A percentile compares a stretch with the other conserved stretches of the same genome.
phyloP scores from a whole-genome alignment of 1,284 basidiomycete genomes.

The Somion occarium region DNA sequence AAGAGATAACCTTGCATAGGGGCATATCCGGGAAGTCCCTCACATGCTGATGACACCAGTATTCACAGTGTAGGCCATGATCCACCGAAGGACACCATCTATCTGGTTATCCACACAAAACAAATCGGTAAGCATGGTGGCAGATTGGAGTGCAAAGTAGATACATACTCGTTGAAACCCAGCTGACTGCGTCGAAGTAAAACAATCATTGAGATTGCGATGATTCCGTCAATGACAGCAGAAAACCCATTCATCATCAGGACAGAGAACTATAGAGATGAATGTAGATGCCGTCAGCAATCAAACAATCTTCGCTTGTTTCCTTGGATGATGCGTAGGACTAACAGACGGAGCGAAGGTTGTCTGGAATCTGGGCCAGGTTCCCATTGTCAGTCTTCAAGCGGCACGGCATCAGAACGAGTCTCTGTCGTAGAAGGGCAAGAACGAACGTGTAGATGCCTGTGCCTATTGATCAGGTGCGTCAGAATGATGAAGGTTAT shows the following conservation, averaged over 20 bases:
- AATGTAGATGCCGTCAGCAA: neutral
- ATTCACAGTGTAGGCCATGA: neutral
- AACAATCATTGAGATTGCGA: neutral
- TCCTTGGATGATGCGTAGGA: neutral
- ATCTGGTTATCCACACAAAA: neutral
- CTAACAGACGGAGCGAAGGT: neutral
- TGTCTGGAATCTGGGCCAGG: neutral
- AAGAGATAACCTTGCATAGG: neutral
- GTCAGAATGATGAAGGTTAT: too few species aligned
- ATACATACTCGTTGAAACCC: neutral
- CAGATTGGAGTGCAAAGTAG: too few species aligned
- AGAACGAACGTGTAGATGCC: neutral
- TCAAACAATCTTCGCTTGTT: neutral
- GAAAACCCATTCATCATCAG: neutral
- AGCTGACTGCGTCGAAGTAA: neutral
- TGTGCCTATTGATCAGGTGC: too few species aligned
- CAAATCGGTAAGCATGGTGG: too few species aligned
- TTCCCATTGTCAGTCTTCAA: too few species aligned
- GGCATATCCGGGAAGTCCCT: neutral
- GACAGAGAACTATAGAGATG: neutral
- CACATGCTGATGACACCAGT: neutral
- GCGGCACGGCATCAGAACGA: too few species aligned
- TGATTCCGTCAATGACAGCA: neutral
- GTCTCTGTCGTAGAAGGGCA: too few species aligned
- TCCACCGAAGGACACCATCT: neutral